Evolutionary conservation across 2,329 filamentous ascomycete species (phyloP).

Genomic region (Graphilbum sp.): DNA sequence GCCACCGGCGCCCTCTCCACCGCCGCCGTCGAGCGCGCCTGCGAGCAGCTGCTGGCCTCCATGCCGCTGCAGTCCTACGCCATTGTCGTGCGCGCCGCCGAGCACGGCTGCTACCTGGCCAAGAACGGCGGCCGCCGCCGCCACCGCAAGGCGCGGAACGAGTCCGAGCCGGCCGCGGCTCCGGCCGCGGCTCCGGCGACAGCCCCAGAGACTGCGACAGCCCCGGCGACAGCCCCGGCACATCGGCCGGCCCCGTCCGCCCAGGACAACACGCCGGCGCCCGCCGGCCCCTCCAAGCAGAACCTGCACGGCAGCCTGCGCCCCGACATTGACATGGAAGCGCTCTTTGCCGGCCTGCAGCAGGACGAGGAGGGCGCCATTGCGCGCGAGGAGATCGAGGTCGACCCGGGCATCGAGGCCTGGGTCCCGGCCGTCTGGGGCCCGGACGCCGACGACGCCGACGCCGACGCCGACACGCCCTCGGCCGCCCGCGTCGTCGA

Average conservation of each 20-base stretch:
- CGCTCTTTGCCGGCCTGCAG: slow-evolving; percentile 41
- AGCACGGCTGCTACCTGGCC: slow-evolving; percentile 53
- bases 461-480: background rate
- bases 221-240: no score
- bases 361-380: slow-evolving; percentile 35
- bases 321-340: slow-evolving; percentile 46
- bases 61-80: slow-evolving; percentile 50
- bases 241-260: no score
- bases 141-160: no score
- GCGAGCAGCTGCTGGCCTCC: slow-evolving; percentile 44
- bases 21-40: slow-evolving; percentile 36
- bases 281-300: slow-evolving; percentile 21
- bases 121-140: slow-evolving; percentile 33
- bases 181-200: no score
- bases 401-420: slow-evolving; percentile 47
- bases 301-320: slow-evolving; percentile 34
- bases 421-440: slow-evolving; percentile 64
- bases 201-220: no score
- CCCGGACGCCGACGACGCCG: background rate
- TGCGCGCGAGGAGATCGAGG: slow-evolving; percentile 39
- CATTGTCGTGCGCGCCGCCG: slow-evolving; percentile 54
- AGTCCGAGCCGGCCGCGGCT: no score
- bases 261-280: background rate
- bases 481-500: slow-evolving; percentile 49
- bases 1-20: slow-evolving; percentile 36